Conservation (phyloP, 495 filamentous ascomycete genomes). For the Usnea hakonensis region DNA sequence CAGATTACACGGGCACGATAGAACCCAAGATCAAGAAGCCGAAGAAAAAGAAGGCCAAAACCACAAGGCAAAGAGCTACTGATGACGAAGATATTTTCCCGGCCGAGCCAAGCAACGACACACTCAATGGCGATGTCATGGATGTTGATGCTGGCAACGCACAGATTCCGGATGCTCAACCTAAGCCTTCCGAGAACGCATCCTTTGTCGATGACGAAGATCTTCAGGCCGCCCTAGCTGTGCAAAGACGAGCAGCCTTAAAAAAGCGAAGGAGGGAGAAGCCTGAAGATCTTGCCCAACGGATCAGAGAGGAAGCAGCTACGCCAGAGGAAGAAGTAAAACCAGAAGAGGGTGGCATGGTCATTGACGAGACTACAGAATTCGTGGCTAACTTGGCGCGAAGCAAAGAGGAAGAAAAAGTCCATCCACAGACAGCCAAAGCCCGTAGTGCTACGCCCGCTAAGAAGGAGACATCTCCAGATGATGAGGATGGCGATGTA, state of each 20-base stretch:
- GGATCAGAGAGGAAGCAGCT: constrained; percentile 67
- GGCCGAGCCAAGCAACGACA: constrained; percentile 33
- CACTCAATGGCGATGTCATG: constrained; percentile 53
- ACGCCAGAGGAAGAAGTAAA: constrained; percentile 38
- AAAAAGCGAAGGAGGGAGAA: constrained; percentile 82
- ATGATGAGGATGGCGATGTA: constrained; percentile 52
- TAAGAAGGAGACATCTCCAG: constrained; percentile 44
- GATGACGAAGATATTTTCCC: constrained; percentile 73
- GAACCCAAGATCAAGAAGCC: constrained; percentile 87
- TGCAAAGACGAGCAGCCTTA: constrained; percentile 69
- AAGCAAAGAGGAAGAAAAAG: constrained; percentile 42
- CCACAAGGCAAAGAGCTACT: constrained; percentile 56
- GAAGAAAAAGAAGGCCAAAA: constrained; percentile 83
- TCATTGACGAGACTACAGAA: constrained; percentile 91
- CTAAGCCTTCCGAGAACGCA: constrained; percentile 37
- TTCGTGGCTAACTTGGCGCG: constrained; percentile 82
- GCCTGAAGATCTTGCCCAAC: constrained; percentile 78
- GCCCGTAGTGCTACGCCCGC: constrained; percentile 29
- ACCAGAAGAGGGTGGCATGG: constrained; percentile 60
- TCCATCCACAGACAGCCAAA: constrained; percentile 27
- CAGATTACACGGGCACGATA: constrained; percentile 81
- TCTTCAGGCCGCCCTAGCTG: constrained; percentile 74
- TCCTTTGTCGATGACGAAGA: constrained; percentile 88
- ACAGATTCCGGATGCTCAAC: constrained; percentile 26
- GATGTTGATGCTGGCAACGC: constrained; percentile 57